Base-by-base conservation (phyloP, 768 basidiomycete genomes). In the Naematelia encephala region DNA sequence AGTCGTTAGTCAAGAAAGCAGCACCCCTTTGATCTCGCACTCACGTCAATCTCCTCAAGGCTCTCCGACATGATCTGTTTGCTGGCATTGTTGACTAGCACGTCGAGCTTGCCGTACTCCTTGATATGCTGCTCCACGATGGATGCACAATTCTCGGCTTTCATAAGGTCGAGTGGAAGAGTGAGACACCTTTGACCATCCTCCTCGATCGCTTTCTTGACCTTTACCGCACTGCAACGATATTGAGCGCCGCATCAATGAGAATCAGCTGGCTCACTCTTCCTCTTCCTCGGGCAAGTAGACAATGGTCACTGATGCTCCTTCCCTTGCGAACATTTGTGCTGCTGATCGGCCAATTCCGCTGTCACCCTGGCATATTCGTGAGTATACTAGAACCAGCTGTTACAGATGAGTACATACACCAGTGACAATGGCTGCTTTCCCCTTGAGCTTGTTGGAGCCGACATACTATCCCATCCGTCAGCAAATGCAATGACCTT, bases 241-340 rank as follows among this genome's bases (percentile, higher is more conserved):
- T 47, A 8, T 19, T 47, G 10, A n/a, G 23, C 19, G 11, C 46
- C 19, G 46, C 46, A 47, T 47, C 8, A 47, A 47, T n/a, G 23
- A 11, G 11, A 25, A 8, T 19, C n/a, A 51, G 10, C n/a, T 3
- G n/a, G 69, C 77, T 68, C 60, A 77, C 79, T 86, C 85, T 46
- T 80, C 77, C 59, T 81, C 77, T 69, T 86, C 86, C 60, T 83
- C 78, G 1, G 82, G 81, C 0, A 86, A 80, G 72, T 84, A 81
- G n/a, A 67, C 71, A 51, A 81, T 77, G 0, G 79, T 78, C 0
- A 81, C 67, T 27, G 78, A 78, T 5, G 82, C 72, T 62, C 80
- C 80, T 57, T 80, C 80, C 21, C 80, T 62, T 0, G 79, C 79
- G 26, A 80, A 76, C 65, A 76, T 70, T 53, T 71, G 67, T 45